Percentiles rank a stretch among this genome's conserved stretches.
Evolutionary conservation across 331 rosid genomes (phyloP).

Genomic region (Quercus lobata): DNA sequence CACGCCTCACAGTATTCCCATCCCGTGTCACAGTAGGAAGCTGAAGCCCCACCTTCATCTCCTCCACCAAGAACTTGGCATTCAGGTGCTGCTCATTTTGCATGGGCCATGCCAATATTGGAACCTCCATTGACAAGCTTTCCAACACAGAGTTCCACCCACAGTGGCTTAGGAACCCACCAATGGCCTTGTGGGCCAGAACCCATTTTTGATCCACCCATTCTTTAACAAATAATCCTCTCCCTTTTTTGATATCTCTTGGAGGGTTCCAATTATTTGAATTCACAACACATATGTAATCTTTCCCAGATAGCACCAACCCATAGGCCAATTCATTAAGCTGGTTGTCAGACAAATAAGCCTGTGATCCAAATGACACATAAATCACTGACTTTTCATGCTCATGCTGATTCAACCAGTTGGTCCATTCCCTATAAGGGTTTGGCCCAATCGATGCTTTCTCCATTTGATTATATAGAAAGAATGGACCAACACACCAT

Average conservation of each 20-base stretch:
- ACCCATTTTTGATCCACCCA: constrained; percentile 26
- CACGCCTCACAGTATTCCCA: not conserved
- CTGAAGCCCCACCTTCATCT: constrained; percentile 2
- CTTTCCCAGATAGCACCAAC: constrained; percentile 10
- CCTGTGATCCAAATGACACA: constrained; percentile 22
- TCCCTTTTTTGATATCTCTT: not conserved
- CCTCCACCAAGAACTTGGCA: constrained; percentile 16
- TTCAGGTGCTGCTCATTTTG: constrained; percentile 29
- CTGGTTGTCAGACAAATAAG: not conserved
- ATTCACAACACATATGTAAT: constrained; percentile 18
- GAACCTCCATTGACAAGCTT: constrained; percentile 22
- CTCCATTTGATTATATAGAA: constrained; percentile 1
- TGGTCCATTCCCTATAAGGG: not conserved
- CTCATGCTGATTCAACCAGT: constrained; percentile 3
- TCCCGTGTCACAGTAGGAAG: not conserved
- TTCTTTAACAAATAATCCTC: constrained; percentile 8
- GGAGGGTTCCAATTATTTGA: constrained; percentile 14
- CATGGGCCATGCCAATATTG: constrained; percentile 30
- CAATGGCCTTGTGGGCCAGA: constrained; percentile 13
- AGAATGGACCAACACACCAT: constrained; percentile 27
- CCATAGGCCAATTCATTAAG: constrained; percentile 27
- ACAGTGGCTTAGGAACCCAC: constrained; percentile 37
- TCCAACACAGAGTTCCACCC: constrained; percentile 34
- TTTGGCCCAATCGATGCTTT: not conserved
- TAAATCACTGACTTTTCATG: constrained; percentile 11